Base-by-base conservation (phyloP, 495 filamentous ascomycete species). In the Penicillium goetzii region DNA sequence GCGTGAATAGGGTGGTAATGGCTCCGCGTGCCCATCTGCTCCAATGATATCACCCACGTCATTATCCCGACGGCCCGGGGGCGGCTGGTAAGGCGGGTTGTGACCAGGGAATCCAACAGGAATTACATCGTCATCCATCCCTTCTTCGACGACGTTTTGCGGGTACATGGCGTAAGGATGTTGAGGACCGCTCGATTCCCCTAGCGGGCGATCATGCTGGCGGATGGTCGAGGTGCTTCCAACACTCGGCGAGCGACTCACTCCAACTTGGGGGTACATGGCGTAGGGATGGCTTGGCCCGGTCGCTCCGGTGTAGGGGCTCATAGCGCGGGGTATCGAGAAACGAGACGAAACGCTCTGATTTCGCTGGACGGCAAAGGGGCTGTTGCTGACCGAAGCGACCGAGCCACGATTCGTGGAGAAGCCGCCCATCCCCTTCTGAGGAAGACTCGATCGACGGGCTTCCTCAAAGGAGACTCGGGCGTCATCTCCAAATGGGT, bases 1-100 rank as follows among this genome's bases (percentile, higher is more conserved):
- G 63, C 89, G 83, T 14, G 92, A 89, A 76, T 97, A 97, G 14
- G 93, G 93, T 19, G 93, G 93, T 34, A 97, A 79, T 65, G 93
- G 91, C 71, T 97, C 93, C 3, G 90, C 89, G 73, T 97, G 92
- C 1, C 93, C 93, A 68, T 94, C 90, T 0, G 91, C 90, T n/a
- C 92, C 92, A 63, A 97, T 86, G 9, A 96, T 85, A 75, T 93
- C 92, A 15, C 87, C 91, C 30, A 86, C 80, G 61, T 96, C 93
- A 76, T 96, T 92, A 63, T 91, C 91, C 30, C 93, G 91, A 1
- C 90, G 91, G 0, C 89, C 88, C 55, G 89, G 76, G 41, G 86
- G 85, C 62, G 91, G 81, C 62, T 89, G 89, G 68, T 91, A 95
- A 30, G 81, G 76, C 59, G 83, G 81, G 28, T 76, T 79, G 33